Base-by-base conservation (phyloP, 306 rosid species). In the Vigna hirtella region DNA sequence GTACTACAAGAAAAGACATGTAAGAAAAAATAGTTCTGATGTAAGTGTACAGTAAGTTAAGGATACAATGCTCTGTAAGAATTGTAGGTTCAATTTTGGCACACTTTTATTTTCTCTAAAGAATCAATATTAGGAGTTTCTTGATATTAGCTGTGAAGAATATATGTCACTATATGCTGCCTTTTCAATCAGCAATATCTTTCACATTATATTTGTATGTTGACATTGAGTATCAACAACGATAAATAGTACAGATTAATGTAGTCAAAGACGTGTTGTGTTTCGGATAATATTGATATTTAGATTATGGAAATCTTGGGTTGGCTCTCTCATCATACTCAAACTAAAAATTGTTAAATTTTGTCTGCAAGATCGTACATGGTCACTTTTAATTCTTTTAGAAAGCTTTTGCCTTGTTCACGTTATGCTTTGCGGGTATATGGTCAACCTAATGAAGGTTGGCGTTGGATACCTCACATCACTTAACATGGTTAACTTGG, bases 1-100 rank as follows among this genome's bases (percentile, higher is more conserved):
- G 89, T 64, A 57, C 86, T 64, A 57, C 85, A 94, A 80, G 92
- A 87, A 82, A 78, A 73, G 70, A 69, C 78, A 38, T 58, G 81
- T 72, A 11, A 83, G 61, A 85, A 77, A 51, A 64, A 14, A 1
- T 72, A 64, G 77, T 74, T 70, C 72, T 85, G 80, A 76, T 57
- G 32, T 17, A 45, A 22, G 48, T 40, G 18, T 74, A 24, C 57
- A 76, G 49, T 40, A 36, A 53, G 40, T 22, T 61, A 64, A 63
- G 51, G 57, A 63, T 72, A 49, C 76, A 70, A 6, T 71, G 20
- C 55, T 26, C 47, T 75, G 70, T 32, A 13, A 78, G 22, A 70
- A 67, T 43, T 51, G 47, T 26, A 64, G 30, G 76, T 48, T 82
- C 63, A 78, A 22, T 55, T 69, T 78, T 82, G 61, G 26, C 61